Evolutionary conservation across 2,329 filamentous ascomycete species (phyloP).

Genomic region (Ilyonectria sp.): DNA sequence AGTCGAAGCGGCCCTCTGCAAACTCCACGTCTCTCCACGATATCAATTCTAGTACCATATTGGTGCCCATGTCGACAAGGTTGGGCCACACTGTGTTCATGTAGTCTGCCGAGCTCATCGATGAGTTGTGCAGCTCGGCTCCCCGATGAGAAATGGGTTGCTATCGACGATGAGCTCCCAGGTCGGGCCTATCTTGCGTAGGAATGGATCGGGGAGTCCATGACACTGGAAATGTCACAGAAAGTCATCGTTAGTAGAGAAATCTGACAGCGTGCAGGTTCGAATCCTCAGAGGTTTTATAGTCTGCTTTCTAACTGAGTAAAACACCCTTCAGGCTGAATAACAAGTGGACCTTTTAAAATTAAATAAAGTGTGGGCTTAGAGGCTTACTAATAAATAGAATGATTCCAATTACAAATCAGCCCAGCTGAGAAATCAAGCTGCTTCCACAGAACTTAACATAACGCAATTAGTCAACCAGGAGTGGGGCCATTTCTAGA

Average conservation of each 20-base stretch:
- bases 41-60: slow-evolving; percentile 52
- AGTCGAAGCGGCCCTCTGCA: slow-evolving; percentile 50
- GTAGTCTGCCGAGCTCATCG: slow-evolving; percentile 32
- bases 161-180: not conserved
- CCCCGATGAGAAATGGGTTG: not conserved
- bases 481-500: too few relatives aligned
- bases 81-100: slow-evolving; percentile 48
- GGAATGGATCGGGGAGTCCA: too few relatives aligned
- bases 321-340: too few relatives aligned
- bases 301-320: too few relatives aligned
- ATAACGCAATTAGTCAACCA: too few relatives aligned
- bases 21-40: slow-evolving; percentile 55
- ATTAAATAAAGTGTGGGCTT: not conserved
- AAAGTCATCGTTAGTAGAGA: too few relatives aligned
- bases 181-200: not conserved
- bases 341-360: too few relatives aligned
- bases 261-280: too few relatives aligned
- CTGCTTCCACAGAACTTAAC: too few relatives aligned
- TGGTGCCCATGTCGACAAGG: slow-evolving; percentile 50
- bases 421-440: too few relatives aligned
- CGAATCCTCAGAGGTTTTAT: too few relatives aligned
- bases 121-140: slow-evolving; percentile 1
- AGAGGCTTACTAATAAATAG: not conserved
- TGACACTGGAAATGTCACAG: too few relatives aligned
- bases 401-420: not conserved